phyloP scores from a whole-genome alignment of 2,329 filamentous ascomycete species.

The Penicillium hesseltinei region DNA sequence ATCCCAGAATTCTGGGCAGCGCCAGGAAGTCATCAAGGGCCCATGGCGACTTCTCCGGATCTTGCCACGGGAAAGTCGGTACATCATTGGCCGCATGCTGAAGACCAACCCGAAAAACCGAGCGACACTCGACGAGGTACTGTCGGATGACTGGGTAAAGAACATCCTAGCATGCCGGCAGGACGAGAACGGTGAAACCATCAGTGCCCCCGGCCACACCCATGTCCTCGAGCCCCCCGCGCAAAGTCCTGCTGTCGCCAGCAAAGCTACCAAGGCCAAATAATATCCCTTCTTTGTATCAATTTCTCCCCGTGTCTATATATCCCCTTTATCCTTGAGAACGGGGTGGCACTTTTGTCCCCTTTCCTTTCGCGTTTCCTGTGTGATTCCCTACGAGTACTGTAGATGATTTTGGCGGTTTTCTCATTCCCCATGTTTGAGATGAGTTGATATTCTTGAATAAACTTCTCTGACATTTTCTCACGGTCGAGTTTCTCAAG shows the following conservation, averaged over 20 bases:
- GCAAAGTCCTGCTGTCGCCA: slow-evolving; percentile 33
- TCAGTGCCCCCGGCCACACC: slow-evolving; percentile 72
- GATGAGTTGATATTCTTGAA: slow-evolving; percentile 5
- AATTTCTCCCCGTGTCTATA: slow-evolving; percentile 21
- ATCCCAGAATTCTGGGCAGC: slow-evolving; percentile 30
- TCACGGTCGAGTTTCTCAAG: background rate
- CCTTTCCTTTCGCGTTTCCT: background rate
- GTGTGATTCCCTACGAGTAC: slow-evolving; percentile 9
- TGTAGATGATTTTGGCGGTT: slow-evolving; percentile 8
- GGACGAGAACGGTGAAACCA: slow-evolving; percentile 68
- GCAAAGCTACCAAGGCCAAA: slow-evolving; percentile 35
- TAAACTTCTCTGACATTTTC: background rate
- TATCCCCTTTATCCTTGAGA: slow-evolving; percentile 7
- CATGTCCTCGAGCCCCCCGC: slow-evolving; percentile 75
- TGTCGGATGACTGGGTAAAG: slow-evolving; percentile 87
- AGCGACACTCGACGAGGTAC: slow-evolving; percentile 79
- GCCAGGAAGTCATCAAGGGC: slow-evolving; percentile 78
- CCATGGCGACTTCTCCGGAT: slow-evolving; percentile 87
- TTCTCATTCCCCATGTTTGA: background rate
- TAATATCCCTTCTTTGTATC: slow-evolving; percentile 25
- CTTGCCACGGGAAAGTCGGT: slow-evolving; percentile 81
- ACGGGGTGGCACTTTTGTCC: slow-evolving; percentile 4
- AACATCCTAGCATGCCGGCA: slow-evolving; percentile 80
- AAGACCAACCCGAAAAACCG: slow-evolving; percentile 80
- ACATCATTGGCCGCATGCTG: slow-evolving; percentile 90